Conservation (phyloP, 257 asterid species). For the Solanum ossicruentum region DNA sequence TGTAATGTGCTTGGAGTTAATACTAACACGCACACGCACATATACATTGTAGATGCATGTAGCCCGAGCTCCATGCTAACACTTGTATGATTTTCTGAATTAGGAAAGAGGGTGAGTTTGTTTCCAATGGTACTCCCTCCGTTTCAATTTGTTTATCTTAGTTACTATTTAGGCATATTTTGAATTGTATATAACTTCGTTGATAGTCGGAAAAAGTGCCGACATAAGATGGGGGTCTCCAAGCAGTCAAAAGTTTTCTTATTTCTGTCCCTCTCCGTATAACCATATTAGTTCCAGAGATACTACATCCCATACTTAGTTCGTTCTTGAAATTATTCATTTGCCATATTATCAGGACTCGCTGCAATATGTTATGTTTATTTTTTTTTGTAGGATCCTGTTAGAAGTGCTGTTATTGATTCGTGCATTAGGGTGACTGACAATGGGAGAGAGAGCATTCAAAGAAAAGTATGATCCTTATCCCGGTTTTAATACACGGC, state of each 20-base stretch:
- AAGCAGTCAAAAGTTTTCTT: background rate
- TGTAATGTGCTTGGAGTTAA: background rate
- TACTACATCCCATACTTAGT: background rate
- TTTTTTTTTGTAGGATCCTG: conserved; percentile 55
- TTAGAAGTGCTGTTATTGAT: conserved; percentile 87
- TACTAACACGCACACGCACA: background rate
- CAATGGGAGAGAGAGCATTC: conserved; percentile 95
- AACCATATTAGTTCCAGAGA: background rate
- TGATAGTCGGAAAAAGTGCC: background rate
- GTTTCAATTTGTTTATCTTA: background rate
- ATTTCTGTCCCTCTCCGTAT: background rate
- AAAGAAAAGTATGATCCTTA: conserved; percentile 50
- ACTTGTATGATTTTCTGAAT: background rate
- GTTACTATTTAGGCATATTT: background rate
- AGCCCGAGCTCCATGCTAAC: background rate
- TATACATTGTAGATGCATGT: background rate
- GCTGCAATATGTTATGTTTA: background rate
- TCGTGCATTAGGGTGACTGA: conserved; percentile 93
- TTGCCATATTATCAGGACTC: background rate
- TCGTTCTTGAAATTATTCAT: background rate
- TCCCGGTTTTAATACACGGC: background rate
- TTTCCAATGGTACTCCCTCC: background rate
- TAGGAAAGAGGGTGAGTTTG: background rate
- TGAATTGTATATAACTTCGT: background rate
- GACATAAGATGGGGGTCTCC: background rate